Evolutionary conservation across 2,329 filamentous ascomycete genomes (phyloP).

Genomic region (Colletotrichum somersetense): DNA sequence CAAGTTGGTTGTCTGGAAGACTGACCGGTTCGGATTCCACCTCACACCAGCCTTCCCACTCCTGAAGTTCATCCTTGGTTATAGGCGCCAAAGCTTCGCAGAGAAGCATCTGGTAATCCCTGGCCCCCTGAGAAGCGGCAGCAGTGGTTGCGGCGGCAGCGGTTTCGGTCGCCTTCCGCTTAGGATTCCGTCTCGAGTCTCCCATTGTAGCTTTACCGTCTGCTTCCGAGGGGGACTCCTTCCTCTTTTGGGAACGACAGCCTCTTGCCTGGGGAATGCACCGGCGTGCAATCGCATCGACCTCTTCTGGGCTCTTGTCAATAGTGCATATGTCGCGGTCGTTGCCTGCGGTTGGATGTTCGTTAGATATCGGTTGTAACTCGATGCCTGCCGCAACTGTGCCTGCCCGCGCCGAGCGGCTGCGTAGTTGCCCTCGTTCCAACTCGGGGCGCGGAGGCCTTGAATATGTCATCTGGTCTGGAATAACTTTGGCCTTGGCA

Average conservation of each 20-base stretch:
- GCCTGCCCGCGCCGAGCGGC: conserved; percentile 17
- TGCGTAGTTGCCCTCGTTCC: conserved; percentile 24
- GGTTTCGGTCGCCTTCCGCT: conserved; percentile 58
- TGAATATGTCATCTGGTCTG: conserved; percentile 1
- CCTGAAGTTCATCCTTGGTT: conserved; percentile 64
- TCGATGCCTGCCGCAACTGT: neutral
- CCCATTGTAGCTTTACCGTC: conserved; percentile 6
- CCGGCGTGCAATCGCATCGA: neutral
- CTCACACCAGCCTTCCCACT: conserved; percentile 83
- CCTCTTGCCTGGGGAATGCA: neutral
- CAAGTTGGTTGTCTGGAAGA: conserved; percentile 15
- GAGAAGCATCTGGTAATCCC: conserved; percentile 56
- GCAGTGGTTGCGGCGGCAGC: conserved; percentile 44
- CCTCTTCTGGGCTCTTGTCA: conserved; percentile 6
- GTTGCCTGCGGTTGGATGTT: neutral
- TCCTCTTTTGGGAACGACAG: conserved; percentile 18
- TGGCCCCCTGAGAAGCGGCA: conserved; percentile 11
- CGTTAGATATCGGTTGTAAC: conserved; percentile 2
- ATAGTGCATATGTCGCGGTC: neutral
- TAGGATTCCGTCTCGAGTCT: conserved; percentile 55
- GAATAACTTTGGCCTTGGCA: neutral
- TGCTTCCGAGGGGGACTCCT: conserved; percentile 25
- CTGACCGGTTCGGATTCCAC: conserved; percentile 90
- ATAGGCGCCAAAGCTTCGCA: conserved; percentile 62
- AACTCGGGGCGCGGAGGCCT: neutral